Base-by-base conservation (phyloP, 306 rosid genomes). In the Alnus glutinosa region DNA sequence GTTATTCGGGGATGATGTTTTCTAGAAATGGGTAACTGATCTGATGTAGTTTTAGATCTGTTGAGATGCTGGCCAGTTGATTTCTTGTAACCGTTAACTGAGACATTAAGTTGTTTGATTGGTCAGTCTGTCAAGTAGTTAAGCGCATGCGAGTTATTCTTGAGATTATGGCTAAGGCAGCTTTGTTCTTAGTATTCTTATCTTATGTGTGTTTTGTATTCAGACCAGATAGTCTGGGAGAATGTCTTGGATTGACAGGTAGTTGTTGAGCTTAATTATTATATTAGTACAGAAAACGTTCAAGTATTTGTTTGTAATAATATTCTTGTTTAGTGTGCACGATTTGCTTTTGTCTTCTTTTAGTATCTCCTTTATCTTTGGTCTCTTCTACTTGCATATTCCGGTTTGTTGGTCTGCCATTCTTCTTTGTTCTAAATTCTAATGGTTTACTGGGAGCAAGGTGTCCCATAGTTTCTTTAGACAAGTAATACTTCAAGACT, bases 381-480 rank as follows among this genome's bases (percentile, higher is more conserved):
- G 19, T 54, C 59, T 57, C 12, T 57, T 57, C 63, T 57, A 57
- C 70, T 63, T 14, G 30, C 32, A 13, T 34, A 63, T 63, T 34
- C n/a, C 42, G 14, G 46, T 63, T 34, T 32, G 42, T 34, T 68
- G 72, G 51, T 42, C 51, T 42, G 34, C 23, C 49, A 42, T 18
- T 32, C n/a, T 19, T 39, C 8, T 42, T 67, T 67, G 32, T 23
- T 23, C 28, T 23, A 23, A 23, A 23, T 68, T 39, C 51, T 68
- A 9, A 42, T 9, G 46, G 47, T 67, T 68, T 37, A 42, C 72
- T 42, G 51, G 32, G 48, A 39, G 72, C 9, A 68, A 23, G 64
- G 72, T 67, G 50, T 63, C 50, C 32, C 49, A 68, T n/a, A 68
- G 70, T 32, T 68, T 68, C 72, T 68, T 42, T n/a, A 68, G 4